These are phyloP conservation scores for Verticillium isaacii DNA, from an alignment of 2,329 filamentous ascomycete genomes.

Conservation along the genomic window DNA sequence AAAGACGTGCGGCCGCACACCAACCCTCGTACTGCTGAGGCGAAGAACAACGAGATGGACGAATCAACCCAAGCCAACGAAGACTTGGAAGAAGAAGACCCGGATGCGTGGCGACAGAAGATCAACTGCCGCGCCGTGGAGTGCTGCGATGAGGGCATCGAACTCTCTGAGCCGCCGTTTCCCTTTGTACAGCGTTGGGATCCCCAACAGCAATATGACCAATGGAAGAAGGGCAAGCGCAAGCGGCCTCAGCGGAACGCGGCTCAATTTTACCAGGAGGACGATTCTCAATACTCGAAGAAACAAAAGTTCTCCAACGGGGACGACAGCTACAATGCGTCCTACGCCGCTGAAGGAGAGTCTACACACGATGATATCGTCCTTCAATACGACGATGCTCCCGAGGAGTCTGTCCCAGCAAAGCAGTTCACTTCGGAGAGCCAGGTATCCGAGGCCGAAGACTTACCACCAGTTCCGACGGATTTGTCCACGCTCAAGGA, in stretches of 20 bases:
- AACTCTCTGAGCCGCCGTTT: conserved; percentile 74
- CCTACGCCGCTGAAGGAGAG: conserved; percentile 14
- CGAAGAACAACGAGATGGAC: conserved; percentile 10
- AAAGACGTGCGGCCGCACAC: conserved; percentile 38
- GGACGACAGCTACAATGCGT: conserved; percentile 22
- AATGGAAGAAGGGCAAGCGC: conserved; percentile 33
- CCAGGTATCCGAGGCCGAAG: conserved; percentile 47
- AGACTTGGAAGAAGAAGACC: conserved; percentile 35
- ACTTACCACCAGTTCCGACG: conserved; percentile 58
- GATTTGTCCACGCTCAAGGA: conserved; percentile 49
- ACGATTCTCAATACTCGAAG: conserved; percentile 8
- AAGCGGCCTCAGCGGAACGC: conserved; percentile 43
- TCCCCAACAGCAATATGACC: conserved; percentile 56
- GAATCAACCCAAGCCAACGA: conserved; percentile 4
- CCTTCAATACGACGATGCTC: conserved; percentile 35
- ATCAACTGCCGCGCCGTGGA: conserved; percentile 78
- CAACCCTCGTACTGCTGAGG: conserved; percentile 22
- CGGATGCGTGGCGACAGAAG: conserved; percentile 67
- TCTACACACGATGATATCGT: conserved; percentile 21
- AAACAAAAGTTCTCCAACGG: conserved; percentile 19
- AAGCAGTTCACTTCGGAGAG: conserved; percentile 28
- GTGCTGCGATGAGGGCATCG: conserved; percentile 66
- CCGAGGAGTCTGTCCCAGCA: conserved; percentile 17
- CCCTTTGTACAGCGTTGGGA: conserved; percentile 91
- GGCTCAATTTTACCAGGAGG: conserved; percentile 32